Conservation (phyloP, 495 filamentous ascomycete genomes). For the Podospora anserina region DNA sequence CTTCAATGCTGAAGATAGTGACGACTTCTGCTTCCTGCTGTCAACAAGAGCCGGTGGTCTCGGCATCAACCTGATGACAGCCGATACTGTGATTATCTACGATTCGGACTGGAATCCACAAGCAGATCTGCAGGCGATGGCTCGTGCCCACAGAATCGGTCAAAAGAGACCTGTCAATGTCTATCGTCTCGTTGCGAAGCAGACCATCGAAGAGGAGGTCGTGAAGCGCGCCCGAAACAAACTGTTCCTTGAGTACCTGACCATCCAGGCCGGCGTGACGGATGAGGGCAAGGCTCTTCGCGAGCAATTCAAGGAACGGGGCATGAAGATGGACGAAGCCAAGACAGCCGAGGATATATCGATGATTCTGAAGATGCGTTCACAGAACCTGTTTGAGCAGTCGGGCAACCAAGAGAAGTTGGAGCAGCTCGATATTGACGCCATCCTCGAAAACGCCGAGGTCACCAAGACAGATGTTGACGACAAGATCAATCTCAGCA, state of each 20-base stretch:
- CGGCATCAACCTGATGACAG: conserved; percentile 98
- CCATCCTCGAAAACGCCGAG: conserved; percentile 92
- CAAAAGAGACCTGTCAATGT: conserved; percentile 94
- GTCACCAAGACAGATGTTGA: conserved; percentile 90
- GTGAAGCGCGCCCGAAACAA: conserved; percentile 95
- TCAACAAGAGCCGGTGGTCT: conserved; percentile 94
- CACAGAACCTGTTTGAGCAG: conserved; percentile 96
- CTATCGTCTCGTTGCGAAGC: conserved; percentile 92
- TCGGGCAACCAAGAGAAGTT: conserved; percentile 92
- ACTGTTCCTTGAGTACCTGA: conserved; percentile 96
- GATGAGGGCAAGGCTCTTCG: conserved; percentile 79
- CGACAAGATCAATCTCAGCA: conserved; percentile 54
- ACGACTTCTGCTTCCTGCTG: conserved; percentile 93
- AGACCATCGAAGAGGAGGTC: conserved; percentile 97
- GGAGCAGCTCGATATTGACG: conserved; percentile 97
- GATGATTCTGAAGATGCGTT: conserved; percentile 86
- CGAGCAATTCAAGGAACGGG: conserved; percentile 54
- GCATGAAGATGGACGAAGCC: conserved; percentile 63
- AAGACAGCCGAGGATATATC: conserved; percentile 87
- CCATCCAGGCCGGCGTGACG: conserved; percentile 93
- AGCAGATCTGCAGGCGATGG: conserved; percentile 97
- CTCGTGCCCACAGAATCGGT: conserved; percentile 93
- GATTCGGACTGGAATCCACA: conserved; percentile 99
- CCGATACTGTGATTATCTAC: conserved; percentile 95
- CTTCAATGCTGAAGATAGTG: conserved; percentile 90